These are phyloP conservation scores for Skeletonema marinoi DNA, from an alignment of 108 stramenopile genomes.

Conservation along the genomic window DNA sequence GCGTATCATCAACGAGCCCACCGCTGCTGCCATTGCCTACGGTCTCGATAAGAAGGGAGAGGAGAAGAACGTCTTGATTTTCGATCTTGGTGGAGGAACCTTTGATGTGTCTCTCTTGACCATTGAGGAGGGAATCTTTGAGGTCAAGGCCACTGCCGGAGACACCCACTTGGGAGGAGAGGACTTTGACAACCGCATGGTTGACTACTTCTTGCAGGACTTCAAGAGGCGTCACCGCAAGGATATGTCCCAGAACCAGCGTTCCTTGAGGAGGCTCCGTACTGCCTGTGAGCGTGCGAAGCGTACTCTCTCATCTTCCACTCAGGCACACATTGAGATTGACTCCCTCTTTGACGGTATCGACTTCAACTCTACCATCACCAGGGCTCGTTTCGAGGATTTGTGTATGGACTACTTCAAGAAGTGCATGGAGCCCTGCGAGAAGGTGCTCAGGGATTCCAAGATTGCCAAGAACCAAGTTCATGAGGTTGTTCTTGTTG, in stretches of 20 bases:
- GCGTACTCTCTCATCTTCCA: slow-evolving; percentile 98
- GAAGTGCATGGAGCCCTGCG: slow-evolving; percentile 98
- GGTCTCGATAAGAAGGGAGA: slow-evolving; percentile 96
- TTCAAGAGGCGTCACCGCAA: slow-evolving; percentile 94
- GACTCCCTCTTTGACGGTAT: slow-evolving; percentile 99
- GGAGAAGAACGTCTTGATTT: slow-evolving; percentile 99
- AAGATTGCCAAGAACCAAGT: slow-evolving; percentile 96
- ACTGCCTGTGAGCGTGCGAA: slow-evolving; percentile 99
- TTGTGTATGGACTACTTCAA: slow-evolving; percentile 89
- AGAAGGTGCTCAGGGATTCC: slow-evolving; percentile 97
- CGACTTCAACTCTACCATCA: slow-evolving; percentile 99
- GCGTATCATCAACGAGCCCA: slow-evolving; percentile 99
- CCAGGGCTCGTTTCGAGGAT: slow-evolving; percentile 96
- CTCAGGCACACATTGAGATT: slow-evolving; percentile 99
- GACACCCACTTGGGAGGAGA: slow-evolving; percentile 99
- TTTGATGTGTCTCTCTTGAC: slow-evolving; percentile 98
- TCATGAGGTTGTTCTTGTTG: slow-evolving; percentile 96
- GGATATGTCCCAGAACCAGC: slow-evolving; percentile 92
- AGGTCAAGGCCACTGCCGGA: slow-evolving; percentile 99
- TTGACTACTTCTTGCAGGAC: slow-evolving; percentile 95
- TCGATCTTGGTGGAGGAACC: slow-evolving; percentile 98
- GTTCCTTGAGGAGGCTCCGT: slow-evolving; percentile 98
- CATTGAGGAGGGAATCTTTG: slow-evolving; percentile 99
- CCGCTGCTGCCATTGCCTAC: slow-evolving; percentile 99
- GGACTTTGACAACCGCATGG: slow-evolving; percentile 99